Percentiles rank a stretch among this genome's conserved stretches.
Evolutionary conservation across 441 rosid species (phyloP).

Genomic region (Melianthus villosus): DNA sequence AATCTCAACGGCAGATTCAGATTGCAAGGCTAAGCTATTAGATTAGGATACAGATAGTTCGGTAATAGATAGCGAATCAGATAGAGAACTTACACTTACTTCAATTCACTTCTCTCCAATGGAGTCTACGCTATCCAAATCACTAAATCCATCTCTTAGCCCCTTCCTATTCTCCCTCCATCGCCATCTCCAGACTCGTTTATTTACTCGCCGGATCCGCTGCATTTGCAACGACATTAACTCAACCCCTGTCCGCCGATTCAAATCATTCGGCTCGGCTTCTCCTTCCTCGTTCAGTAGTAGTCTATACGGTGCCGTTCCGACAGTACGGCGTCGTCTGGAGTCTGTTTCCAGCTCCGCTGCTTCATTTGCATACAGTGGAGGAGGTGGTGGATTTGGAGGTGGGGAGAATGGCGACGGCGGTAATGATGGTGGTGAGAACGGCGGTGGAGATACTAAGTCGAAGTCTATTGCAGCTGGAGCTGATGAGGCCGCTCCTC

Average conservation of each 20-base stretch:
- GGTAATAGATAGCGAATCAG: too few species aligned
- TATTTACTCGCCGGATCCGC: constrained; percentile 1
- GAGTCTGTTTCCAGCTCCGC: constrained; percentile 31
- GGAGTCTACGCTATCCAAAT: constrained; percentile 10
- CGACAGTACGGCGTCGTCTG: constrained; percentile 20
- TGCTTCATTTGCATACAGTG: constrained; percentile 28
- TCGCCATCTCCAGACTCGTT: constrained; percentile 3
- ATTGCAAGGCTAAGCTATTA: too few species aligned
- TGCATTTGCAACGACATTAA: neutral
- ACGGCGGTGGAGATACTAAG: constrained; percentile 39
- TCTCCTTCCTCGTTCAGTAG: constrained; percentile 9
- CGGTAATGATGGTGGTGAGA: constrained; percentile 30
- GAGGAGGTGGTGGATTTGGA: constrained; percentile 25
- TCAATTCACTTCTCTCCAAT: too few species aligned
- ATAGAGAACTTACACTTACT: too few species aligned
- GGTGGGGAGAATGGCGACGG: constrained; percentile 23
- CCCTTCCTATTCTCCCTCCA: constrained; percentile 9
- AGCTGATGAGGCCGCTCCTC: constrained; percentile 21
- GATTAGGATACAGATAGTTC: too few species aligned
- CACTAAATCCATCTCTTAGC: constrained; percentile 6
- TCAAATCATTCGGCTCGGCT: neutral
- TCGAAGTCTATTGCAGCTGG: constrained; percentile 30
- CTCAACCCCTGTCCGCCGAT: neutral
- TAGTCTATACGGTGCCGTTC: constrained; percentile 13
- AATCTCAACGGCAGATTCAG: too few species aligned